Conservation (phyloP, 164 flowering plant genomes). For the Euptelea pleiosperma region DNA sequence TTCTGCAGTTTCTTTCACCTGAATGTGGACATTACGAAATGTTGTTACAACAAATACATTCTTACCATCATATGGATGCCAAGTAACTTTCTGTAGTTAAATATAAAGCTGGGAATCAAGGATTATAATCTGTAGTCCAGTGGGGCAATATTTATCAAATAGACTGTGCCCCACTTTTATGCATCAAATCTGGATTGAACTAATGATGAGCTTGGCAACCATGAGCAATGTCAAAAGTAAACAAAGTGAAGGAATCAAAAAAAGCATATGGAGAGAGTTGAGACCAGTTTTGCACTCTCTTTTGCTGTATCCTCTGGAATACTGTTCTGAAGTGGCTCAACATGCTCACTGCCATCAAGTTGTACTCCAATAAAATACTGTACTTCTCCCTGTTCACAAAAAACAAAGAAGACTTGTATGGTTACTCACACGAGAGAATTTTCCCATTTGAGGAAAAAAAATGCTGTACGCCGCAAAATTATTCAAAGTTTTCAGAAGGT, state of each 20-base stretch:
- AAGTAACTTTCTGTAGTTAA: no score
- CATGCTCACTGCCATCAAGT: constrained; percentile 92
- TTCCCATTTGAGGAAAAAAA: not conserved
- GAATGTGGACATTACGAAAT: constrained; percentile 18
- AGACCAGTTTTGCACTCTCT: constrained; percentile 68
- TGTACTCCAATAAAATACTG: constrained; percentile 98
- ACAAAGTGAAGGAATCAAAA: not conserved
- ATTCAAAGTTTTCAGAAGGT: not conserved
- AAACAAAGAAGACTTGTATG: constrained; percentile 1
- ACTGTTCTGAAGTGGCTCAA: constrained; percentile 83
- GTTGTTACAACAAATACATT: not conserved
- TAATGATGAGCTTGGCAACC: no score
- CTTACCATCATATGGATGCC: not conserved
- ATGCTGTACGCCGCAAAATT: not conserved
- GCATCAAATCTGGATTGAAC: no score
- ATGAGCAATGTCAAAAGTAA: not conserved
- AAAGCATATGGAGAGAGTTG: constrained; percentile 3
- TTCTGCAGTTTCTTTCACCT: constrained; percentile 91
- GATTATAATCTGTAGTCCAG: no score
- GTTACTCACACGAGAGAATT: not conserved
- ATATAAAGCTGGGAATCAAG: no score
- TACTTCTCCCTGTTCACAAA: constrained; percentile 82
- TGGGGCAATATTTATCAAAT: no score
- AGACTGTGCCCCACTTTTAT: no score
- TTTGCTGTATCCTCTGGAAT: constrained; percentile 65